phyloP scores from a whole-genome alignment of 805 yeast species.

The Ogataea corticis region DNA sequence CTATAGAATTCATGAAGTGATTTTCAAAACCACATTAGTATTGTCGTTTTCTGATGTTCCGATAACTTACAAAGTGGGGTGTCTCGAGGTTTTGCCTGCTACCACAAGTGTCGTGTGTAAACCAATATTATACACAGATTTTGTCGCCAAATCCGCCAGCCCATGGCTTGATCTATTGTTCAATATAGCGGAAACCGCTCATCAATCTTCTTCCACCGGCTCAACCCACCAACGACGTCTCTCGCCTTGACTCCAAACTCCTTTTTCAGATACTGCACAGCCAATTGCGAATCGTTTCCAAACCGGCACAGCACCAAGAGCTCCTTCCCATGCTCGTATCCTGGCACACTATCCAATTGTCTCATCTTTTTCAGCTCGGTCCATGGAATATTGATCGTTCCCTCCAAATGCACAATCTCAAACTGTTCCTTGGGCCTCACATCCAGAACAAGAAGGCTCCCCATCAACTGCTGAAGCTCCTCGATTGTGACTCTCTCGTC shows the following conservation, averaged over 20 bases:
- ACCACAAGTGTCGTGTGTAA: no score
- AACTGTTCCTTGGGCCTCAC: conserved; percentile 83
- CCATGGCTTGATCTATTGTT: no score
- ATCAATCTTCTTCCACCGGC: conserved; percentile 65
- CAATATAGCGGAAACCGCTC: conserved; percentile 62
- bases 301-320: conserved; percentile 74
- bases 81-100: no score
- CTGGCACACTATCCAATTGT: conserved; percentile 13
- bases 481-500: conserved; percentile 50
- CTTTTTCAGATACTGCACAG: conserved; percentile 57
- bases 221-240: conserved; percentile 80
- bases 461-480: conserved; percentile 25
- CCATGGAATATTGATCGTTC: conserved; percentile 65
- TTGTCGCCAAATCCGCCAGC: no score
- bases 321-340: conserved; percentile 11
- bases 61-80: no score
- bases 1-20: no score
- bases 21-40: no score
- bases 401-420: conserved; percentile 59
- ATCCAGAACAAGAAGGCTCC: conserved; percentile 51
- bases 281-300: conserved; percentile 90
- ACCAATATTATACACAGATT: no score
- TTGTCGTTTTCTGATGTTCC: no score
- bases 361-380: conserved; percentile 42
- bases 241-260: conserved; percentile 52